phyloP scores from a whole-genome alignment of 2,329 filamentous ascomycete species.

The Epichloe gansuensis region DNA sequence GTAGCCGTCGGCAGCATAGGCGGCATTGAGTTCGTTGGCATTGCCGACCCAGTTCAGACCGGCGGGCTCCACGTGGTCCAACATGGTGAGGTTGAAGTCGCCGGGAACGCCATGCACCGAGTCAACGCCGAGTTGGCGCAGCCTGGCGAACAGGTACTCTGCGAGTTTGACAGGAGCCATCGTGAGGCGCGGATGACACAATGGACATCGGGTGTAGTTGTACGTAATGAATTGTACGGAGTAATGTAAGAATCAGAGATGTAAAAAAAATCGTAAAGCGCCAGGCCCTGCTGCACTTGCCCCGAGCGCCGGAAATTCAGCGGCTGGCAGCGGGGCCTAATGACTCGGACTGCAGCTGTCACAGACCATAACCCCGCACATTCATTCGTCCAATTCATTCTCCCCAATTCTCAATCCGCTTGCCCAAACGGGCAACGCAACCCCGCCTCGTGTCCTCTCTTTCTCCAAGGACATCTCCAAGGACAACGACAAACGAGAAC shows the following conservation, averaged over 20 bases:
- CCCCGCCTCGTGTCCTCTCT: background rate
- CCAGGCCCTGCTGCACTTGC: background rate
- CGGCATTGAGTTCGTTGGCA: slow-evolving; percentile 45
- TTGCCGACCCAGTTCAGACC: slow-evolving; percentile 35
- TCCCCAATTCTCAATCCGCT: slow-evolving; percentile 1
- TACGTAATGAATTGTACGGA: background rate
- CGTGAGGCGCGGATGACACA: background rate
- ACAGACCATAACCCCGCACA: background rate
- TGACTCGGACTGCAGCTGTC: background rate
- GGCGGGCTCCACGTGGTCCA: slow-evolving; percentile 24
- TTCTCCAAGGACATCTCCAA: too few species aligned
- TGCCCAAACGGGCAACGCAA: background rate
- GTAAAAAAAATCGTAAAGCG: background rate
- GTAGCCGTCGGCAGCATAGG: slow-evolving; percentile 46
- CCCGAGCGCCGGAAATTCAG: background rate
- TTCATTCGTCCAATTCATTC: background rate
- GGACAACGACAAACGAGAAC: too few species aligned
- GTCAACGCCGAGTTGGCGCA: slow-evolving; percentile 44
- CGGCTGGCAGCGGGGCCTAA: slow-evolving; percentile 1
- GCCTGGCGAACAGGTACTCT: slow-evolving; percentile 44
- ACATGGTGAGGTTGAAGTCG: slow-evolving; percentile 25
- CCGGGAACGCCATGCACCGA: slow-evolving; percentile 40
- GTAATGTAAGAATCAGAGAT: background rate
- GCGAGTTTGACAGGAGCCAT: slow-evolving; percentile 7
- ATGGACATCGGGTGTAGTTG: background rate